Evolutionary conservation across 164 flowering plant genomes (phyloP), one percentile per base, ranked within the genome.

Genomic region (Stephania cephalantha): DNA sequence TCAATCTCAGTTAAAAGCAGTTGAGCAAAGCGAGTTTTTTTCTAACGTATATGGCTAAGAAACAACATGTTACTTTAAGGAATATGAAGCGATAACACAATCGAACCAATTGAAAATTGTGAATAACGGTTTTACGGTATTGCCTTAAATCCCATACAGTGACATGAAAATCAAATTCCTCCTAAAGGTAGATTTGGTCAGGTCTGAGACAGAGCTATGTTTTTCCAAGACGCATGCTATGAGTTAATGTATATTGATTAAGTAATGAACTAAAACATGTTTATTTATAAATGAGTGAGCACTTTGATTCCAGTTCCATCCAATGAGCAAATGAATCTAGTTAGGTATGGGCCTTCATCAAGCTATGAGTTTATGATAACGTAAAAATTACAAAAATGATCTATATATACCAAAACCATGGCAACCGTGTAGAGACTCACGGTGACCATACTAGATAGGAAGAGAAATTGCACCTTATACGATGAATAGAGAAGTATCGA

Each of bases 401-500:
- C n/a, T 18, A 58, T 18, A 4, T 61, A 4, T 18, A 61, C 25
- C 66, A 61, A 53, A 20, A 61, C 66, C 20, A 61, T 6, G 4
- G 25, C 66, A 61, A 6, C 66, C 25, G n/a, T 17, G 20, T 9
- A 4, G 71, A 44, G 45, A 69, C 29, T 17, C 15, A n/a, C 52
- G 67, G 69, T 68, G 25, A 15, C 12, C 11, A 25, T 15, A 58
- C 68, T 12, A 45, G 17, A 63, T 70, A 35, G 69, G 70, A 65
- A 77, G 42, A 81, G 74, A 81, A 76, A 75, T 48, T 11, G 53
- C 68, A 95, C 99, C 99, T 95, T 91, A 84, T 86, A 89, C 55
- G 99, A 86, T 63, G 99, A 90, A 84, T 79, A 91, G 8, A 95
- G 78, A 9, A 95, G 97, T 81, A 95, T 83, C 46, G 78, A 85